Percentiles rank a stretch among this genome's conserved stretches.
Conservation (phyloP, 1,284 basidiomycete genomes). For the Cutaneotrichosporon sp. region DNA sequence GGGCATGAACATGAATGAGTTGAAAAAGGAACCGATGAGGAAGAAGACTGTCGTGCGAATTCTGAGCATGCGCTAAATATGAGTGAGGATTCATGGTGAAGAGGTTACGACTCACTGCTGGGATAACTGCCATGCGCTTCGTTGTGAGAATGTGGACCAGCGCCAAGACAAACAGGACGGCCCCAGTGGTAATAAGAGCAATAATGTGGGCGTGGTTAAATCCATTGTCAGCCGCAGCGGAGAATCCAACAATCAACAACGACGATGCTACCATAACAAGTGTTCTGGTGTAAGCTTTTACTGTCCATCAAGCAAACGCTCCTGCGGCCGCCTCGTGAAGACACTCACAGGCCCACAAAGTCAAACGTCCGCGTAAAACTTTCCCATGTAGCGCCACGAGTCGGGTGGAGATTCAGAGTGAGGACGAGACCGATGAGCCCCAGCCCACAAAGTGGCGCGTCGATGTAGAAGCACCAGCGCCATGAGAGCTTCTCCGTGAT, state of each 20-base stretch:
- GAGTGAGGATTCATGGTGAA: neutral
- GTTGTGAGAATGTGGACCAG: conserved; percentile 66
- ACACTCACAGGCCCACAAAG: conserved; percentile 40
- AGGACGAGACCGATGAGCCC: conserved; percentile 68
- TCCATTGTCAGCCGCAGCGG: conserved; percentile 43
- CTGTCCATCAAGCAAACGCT: no score
- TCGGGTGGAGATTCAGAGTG: conserved; percentile 70
- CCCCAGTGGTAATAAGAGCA: conserved; percentile 65
- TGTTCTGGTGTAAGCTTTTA: no score
- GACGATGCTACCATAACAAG: conserved; percentile 70
- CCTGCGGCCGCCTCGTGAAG: no score
- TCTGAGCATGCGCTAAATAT: conserved; percentile 29
- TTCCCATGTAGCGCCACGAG: conserved; percentile 2
- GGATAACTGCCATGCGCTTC: conserved; percentile 69
- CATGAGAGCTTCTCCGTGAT: conserved; percentile 31
- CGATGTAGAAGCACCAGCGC: conserved; percentile 31
- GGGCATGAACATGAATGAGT: conserved; percentile 33
- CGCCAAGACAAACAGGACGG: conserved; percentile 56
- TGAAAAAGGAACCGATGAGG: conserved; percentile 30
- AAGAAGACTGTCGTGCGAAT: conserved; percentile 44
- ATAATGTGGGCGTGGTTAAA: conserved; percentile 58
- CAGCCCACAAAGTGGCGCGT: conserved; percentile 49
- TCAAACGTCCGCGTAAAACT: conserved; percentile 42
- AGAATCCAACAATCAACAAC: conserved; percentile 72
- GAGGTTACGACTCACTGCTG: conserved; percentile 23